Conservation (phyloP, 345 rosid genomes). For the Sonneratia caseolaris region DNA sequence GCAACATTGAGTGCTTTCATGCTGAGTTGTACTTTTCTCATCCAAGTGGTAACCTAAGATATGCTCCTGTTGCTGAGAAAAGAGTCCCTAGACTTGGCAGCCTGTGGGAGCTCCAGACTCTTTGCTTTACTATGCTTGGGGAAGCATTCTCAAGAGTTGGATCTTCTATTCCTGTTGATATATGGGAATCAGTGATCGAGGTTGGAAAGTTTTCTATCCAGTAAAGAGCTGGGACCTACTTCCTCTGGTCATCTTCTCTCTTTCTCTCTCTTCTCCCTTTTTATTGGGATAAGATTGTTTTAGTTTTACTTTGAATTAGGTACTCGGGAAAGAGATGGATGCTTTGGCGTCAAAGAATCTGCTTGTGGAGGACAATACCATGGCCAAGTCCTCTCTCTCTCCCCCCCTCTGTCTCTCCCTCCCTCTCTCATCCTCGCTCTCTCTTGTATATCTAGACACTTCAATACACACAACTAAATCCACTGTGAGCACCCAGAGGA, state of each 20-base stretch:
- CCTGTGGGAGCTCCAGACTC: conserved; percentile 58
- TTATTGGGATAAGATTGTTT: background rate
- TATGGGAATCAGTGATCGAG: conserved; percentile 62
- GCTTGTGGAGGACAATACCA: conserved; percentile 45
- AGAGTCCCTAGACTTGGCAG: conserved; percentile 24
- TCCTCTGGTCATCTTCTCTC: conserved; percentile 2
- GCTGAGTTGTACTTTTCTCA: conserved; percentile 30
- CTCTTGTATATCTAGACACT: background rate
- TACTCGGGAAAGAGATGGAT: conserved; percentile 73
- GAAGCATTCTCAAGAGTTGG: conserved; percentile 44
- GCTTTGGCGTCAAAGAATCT: conserved; percentile 46
- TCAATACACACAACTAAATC: background rate
- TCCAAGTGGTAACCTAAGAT: conserved; percentile 21
- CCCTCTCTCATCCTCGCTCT: background rate
- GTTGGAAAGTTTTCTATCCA: conserved; percentile 20
- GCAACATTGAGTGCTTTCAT: conserved; percentile 28
- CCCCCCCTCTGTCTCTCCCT: background rate
- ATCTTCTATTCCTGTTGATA: conserved; percentile 41
- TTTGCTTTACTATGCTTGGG: conserved; percentile 55
- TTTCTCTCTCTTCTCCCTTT: background rate
- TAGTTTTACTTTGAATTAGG: conserved; percentile 27
- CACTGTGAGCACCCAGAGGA: background rate
- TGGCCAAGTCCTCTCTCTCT: conserved; percentile 46
- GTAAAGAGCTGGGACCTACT: conserved; percentile 8
- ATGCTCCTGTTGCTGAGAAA: conserved; percentile 31